Evolutionary conservation across 768 basidiomycete genomes (phyloP).

Genomic region (Chalciporus piperatus): DNA sequence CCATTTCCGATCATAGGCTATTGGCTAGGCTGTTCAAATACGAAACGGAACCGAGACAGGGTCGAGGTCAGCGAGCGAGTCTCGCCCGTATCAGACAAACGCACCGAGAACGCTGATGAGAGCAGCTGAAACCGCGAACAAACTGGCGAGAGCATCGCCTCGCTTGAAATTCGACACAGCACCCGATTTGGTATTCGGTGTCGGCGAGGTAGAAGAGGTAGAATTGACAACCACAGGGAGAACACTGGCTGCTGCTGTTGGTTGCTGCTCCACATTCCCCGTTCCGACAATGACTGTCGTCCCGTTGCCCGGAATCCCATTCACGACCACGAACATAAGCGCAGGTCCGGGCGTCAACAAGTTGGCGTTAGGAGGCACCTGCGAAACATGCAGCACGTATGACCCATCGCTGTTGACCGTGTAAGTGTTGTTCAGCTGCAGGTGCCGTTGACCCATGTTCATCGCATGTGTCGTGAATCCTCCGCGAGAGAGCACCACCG

Average conservation of each 20-base stretch:
- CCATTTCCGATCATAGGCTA: neutral
- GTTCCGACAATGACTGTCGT: slow-evolving; percentile 75
- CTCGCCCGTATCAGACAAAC: no score
- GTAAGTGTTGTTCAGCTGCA: slow-evolving; percentile 85
- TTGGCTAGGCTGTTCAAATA: neutral
- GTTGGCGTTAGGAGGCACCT: slow-evolving; percentile 81
- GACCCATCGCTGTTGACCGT: slow-evolving; percentile 76
- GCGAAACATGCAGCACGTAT: slow-evolving; percentile 75
- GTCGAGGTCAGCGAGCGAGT: neutral
- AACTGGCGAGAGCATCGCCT: neutral
- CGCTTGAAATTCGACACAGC: neutral
- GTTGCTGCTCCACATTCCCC: slow-evolving; percentile 74
- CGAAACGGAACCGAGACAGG: neutral
- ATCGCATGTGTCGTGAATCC: slow-evolving; percentile 86
- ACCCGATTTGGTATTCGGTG: neutral
- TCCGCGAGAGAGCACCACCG: slow-evolving; percentile 75
- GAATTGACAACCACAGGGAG: slow-evolving; percentile 42
- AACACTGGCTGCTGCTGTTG: slow-evolving; percentile 38
- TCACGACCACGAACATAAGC: slow-evolving; percentile 76
- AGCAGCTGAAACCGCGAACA: no score
- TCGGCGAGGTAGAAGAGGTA: neutral
- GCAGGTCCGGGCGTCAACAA: slow-evolving; percentile 89
- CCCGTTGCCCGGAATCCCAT: slow-evolving; percentile 82
- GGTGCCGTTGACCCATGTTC: slow-evolving; percentile 82
- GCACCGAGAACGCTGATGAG: no score